Base-by-base conservation (phyloP, 169 alveolate species). In the Cryptosporidium viatorum region DNA sequence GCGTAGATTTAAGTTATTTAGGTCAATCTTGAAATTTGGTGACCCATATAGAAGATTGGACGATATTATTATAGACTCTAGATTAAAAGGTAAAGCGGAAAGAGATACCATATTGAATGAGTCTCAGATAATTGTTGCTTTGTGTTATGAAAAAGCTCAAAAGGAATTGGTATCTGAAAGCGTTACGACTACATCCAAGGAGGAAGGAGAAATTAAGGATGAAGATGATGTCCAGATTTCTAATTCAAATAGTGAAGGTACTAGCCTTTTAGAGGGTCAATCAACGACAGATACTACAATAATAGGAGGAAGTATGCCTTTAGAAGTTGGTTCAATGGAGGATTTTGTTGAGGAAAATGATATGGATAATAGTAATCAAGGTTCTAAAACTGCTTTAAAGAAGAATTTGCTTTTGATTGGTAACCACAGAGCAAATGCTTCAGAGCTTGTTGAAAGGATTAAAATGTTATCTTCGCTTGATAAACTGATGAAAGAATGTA, bases 41-140 rank as follows among this genome's bases (percentile, higher is more conserved):
- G 96, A 91, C 26, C 97, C 97, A 23, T 91, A 84, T 58, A 85
- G 94, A 86, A 93, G 97, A 55, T 84, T 95, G 65, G 94, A 94
- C 70, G 97, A 95, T 50, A 95, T 95, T 39, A 93, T 89, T 39
- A 86, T 86, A 10, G 97, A 95, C 69, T 59, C 96, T 12, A 94
- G 95, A 67, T 91, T 95, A 39, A 86, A 85, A 69, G 93, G 93
- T 21, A 62, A 43, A 50, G 96, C 93, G 0, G 95, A 94, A 35
- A 89, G 91, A n/a, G 92, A 93, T 52, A 95, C 93, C 0, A 86
- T 95, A 16, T 87, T 94, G 26, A 94, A 93, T 33, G 97, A 94
- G 80, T 91, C 95, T 23, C 89, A 80, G 55, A 80, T 80, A 0
- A 80, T 80, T 37, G 62, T 80, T 62, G 60, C 89, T 16, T 52